These are phyloP conservation scores for Caloboletus inedulis DNA, from an alignment of 1,284 basidiomycete species.

Conservation along the genomic window DNA sequence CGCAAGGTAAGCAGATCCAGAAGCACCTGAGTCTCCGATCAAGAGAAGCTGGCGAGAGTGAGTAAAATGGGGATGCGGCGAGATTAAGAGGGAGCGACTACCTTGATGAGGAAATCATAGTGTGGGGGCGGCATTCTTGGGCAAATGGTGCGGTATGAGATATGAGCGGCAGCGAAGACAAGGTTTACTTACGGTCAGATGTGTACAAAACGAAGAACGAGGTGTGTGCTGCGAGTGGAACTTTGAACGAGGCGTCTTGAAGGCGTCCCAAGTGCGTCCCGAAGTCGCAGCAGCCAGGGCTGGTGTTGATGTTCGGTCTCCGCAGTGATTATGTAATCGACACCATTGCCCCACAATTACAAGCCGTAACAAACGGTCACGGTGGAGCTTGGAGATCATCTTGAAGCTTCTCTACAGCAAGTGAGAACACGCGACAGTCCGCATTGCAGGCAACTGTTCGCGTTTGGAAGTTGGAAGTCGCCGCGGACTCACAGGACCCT, in stretches of 20 bases:
- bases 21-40: slow-evolving; percentile 90
- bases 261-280: neutral
- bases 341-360: neutral
- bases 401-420: too few relatives aligned
- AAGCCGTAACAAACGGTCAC: too few relatives aligned
- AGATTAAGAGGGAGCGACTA: slow-evolving; percentile 24
- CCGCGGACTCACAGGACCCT: too few relatives aligned
- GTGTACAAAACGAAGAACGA: neutral
- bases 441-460: too few relatives aligned
- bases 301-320: slow-evolving; percentile 13
- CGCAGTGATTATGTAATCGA: slow-evolving; percentile 25
- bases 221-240: neutral
- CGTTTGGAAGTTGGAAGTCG: too few relatives aligned
- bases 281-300: neutral
- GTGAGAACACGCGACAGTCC: too few relatives aligned
- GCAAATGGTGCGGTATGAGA: neutral
- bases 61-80: neutral
- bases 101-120: slow-evolving; percentile 94
- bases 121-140: slow-evolving; percentile 75
- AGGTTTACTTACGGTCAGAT: neutral
- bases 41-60: slow-evolving; percentile 69
- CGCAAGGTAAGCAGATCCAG: neutral
- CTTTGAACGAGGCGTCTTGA: neutral
- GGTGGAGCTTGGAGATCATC: too few relatives aligned
- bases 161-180: neutral